Evolutionary conservation across 2,329 filamentous ascomycete genomes (phyloP), one percentile per base, ranked within the genome.

Genomic region (Ophiocordyceps robertsii): DNA sequence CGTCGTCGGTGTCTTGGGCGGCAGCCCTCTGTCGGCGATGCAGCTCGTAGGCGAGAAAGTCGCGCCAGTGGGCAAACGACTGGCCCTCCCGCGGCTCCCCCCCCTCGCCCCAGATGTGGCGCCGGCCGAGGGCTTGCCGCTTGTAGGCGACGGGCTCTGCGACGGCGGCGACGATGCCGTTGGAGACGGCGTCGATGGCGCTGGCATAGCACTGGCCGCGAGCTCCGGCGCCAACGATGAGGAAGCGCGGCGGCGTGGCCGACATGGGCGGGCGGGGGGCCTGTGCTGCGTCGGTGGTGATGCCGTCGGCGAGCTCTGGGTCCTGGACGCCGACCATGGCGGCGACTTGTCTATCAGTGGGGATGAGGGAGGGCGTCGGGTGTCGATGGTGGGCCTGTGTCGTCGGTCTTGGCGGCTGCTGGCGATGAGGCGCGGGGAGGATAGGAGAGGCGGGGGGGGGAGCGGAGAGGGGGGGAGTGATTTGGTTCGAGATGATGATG

Each of bases 141-240:
- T 94, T 93, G 63, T 80, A 92, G 13, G 70, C 59, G 50, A 86
- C 69, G 0, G 89, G 87, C 52, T 96, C 92, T 19, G 84, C 87
- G 14, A 98, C 77, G 24, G 84, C 84, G 19, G 73, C 75, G 46
- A 96, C 75, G 29, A 80, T 57, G 6, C 82, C 85, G 49, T 78
- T 73, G 46, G 75, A 80, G 16, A 75, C 76, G 14, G 70, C 67
- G n/a, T 66, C 61, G 9, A 87, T 78, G 41, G 81, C 81, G 45
- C 70, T 68, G 29, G 82, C 84, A 57, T 93, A 94, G 29, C 77
- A 74, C 41, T 74, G 72, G 13, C 88, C 88, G 31, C 88, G 79
- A 39, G 82, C 85, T 30, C 88, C 87, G 8, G 85, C 87, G 17
- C 88, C 88, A 51, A 94, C 80, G 53, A 94, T 74, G 43, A 93